phyloP scores from a whole-genome alignment of 495 filamentous ascomycete species.

The Annulohypoxylon moriforme region DNA sequence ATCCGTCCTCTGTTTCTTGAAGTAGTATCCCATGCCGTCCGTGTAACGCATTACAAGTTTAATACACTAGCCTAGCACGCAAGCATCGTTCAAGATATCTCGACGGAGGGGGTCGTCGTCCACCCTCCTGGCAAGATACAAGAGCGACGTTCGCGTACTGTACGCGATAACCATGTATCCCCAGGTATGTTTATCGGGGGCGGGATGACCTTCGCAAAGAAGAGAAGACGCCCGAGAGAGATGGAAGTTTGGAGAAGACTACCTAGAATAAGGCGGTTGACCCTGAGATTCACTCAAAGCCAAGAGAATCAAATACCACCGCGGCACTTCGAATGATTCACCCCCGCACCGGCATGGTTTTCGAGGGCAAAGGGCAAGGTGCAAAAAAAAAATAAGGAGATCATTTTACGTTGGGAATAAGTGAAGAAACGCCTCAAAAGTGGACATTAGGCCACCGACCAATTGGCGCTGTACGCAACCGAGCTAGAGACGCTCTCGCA shows the following conservation, averaged over 20 bases:
- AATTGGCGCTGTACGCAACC: slow-evolving; percentile 49
- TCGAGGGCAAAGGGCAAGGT: too few species aligned
- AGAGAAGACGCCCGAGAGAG: slow-evolving; percentile 3
- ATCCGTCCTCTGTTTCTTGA: slow-evolving; percentile 37
- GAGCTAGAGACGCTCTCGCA: slow-evolving; percentile 39
- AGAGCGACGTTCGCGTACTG: too few species aligned
- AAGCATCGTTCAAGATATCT: slow-evolving; percentile 28
- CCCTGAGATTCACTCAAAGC: slow-evolving; percentile 16
- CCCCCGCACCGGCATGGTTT: slow-evolving; percentile 44
- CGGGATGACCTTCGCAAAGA: slow-evolving; percentile 20
- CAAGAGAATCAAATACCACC: slow-evolving; percentile 44
- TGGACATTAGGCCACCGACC: slow-evolving; percentile 38
- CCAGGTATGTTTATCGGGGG: neutral
- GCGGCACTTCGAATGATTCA: slow-evolving; percentile 40
- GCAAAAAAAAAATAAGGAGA: slow-evolving; percentile 21
- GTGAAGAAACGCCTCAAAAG: slow-evolving; percentile 31
- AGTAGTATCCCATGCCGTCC: slow-evolving; percentile 42
- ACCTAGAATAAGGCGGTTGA: neutral
- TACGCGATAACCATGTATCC: neutral
- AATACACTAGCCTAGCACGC: slow-evolving; percentile 39
- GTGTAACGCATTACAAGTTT: slow-evolving; percentile 42
- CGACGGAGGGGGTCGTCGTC: slow-evolving; percentile 10
- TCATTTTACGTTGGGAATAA: slow-evolving; percentile 18
- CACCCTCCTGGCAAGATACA: slow-evolving; percentile 8
- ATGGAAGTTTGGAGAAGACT: slow-evolving; percentile 2